A percentile compares a stretch with the other conserved stretches of the same genome.
Conservation (phyloP, 2,329 filamentous ascomycete species). For the Lithohypha guttulata region DNA sequence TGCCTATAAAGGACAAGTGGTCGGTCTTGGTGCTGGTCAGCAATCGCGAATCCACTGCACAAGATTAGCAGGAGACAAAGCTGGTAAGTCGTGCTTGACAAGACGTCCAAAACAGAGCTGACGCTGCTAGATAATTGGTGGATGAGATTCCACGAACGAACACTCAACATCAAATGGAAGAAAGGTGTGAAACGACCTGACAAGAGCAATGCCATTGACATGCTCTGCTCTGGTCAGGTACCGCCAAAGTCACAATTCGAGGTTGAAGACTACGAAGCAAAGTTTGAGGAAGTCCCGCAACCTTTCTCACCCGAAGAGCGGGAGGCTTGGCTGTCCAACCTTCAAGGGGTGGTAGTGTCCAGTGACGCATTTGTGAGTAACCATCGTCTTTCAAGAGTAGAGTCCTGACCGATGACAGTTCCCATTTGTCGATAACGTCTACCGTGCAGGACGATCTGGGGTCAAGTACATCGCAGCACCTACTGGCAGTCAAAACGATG, state of each 20-base stretch:
- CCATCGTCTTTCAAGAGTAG: background rate
- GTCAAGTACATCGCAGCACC: slow-evolving; percentile 95
- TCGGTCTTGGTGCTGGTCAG: slow-evolving; percentile 90
- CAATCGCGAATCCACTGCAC: slow-evolving; percentile 99
- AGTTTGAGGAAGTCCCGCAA: slow-evolving; percentile 80
- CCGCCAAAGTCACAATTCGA: slow-evolving; percentile 67
- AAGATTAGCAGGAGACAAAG: slow-evolving; percentile 91
- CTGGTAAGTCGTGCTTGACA: slow-evolving; percentile 2
- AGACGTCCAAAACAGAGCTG: too few relatives aligned
- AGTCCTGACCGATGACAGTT: slow-evolving; percentile 47
- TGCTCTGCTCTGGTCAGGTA: slow-evolving; percentile 83
- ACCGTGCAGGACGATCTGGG: slow-evolving; percentile 76
- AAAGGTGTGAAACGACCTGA: slow-evolving; percentile 92
- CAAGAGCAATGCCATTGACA: slow-evolving; percentile 96
- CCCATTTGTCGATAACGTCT: slow-evolving; percentile 97
- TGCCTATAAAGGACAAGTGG: slow-evolving; percentile 81
- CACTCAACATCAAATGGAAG: slow-evolving; percentile 87
- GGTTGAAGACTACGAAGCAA: slow-evolving; percentile 71
- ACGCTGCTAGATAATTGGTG: slow-evolving; percentile 99
- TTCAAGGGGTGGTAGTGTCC: slow-evolving; percentile 66
- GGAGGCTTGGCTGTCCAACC: slow-evolving; percentile 71
- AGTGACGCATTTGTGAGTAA: slow-evolving; percentile 85
- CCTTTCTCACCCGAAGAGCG: slow-evolving; percentile 78
- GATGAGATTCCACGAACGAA: slow-evolving; percentile 92
- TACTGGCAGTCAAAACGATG: slow-evolving; percentile 54